Base-by-base conservation (phyloP, 2,329 filamentous ascomycete species). In the Talaromyces albobiverticillius region DNA sequence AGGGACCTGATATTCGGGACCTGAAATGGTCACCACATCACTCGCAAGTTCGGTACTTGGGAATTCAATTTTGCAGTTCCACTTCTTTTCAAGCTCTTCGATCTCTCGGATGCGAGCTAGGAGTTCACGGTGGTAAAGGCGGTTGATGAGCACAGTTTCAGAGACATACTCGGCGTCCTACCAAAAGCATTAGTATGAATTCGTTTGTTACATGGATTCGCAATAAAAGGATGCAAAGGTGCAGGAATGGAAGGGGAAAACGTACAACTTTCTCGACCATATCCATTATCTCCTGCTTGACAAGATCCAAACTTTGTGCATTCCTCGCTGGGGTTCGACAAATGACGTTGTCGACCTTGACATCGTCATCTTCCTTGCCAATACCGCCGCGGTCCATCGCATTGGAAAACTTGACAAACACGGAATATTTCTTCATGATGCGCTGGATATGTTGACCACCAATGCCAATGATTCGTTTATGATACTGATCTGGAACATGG, bases 391-490 rank as follows among this genome's bases (percentile, higher is more conserved):
- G 87, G 69, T 99, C 94, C 92, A 97, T 97, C 14, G 94, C 94
- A 64, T 99, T 99, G 60, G 91, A 96, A 67, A 99, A 99, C 71
- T 99, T 99, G 76, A 99, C 94, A 65, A 99, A 99, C 62, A 99
- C 94, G 0, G 94, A 97, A 74, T 99, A 95, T 76, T 97, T 97
- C 79, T 99, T 97, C 94, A 99, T 99, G 77, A 99, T 97, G 53
- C 93, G 90, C 73, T 99, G 94, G 62, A 99, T 99, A 68, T 99
- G 94, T 70, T 97, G 93, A 9, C 94, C 94, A 57, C 94, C 94
- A 64, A 99, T 97, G 50, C 94, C 94, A 60, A 99, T 99, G 67
- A 99, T 99, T 46, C 94, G 91, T 78, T 99, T 99, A 75, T 99
- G 94, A 70, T 99, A 99, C 73, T 97, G 94, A 66, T 99, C 94